phyloP scores from a whole-genome alignment of 108 stramenopile species.

The Skeletonema menzelii region DNA sequence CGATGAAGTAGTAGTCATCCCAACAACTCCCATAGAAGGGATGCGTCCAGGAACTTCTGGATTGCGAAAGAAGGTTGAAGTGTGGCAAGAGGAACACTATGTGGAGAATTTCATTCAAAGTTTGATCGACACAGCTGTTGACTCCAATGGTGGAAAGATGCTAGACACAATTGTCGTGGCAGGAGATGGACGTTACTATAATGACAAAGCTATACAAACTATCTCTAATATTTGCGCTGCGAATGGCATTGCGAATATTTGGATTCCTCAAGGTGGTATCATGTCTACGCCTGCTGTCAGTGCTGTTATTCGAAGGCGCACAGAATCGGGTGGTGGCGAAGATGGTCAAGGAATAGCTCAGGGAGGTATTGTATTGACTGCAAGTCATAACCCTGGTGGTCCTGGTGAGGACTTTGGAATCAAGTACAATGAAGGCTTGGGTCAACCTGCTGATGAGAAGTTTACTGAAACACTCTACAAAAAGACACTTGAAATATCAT shows the following conservation, averaged over 20 bases:
- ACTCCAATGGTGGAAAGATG: slow-evolving; percentile 72
- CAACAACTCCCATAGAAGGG: slow-evolving; percentile 78
- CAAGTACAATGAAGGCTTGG: slow-evolving; percentile 95
- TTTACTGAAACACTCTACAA: slow-evolving; percentile 92
- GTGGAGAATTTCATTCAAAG: slow-evolving; percentile 98
- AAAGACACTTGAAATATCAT: slow-evolving; percentile 57
- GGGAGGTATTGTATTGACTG: slow-evolving; percentile 95
- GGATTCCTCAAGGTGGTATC: slow-evolving; percentile 92
- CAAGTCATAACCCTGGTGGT: slow-evolving; percentile 99
- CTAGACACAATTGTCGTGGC: slow-evolving; percentile 87
- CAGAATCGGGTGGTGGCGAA: slow-evolving; percentile 18
- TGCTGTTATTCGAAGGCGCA: slow-evolving; percentile 82
- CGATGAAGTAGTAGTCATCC: slow-evolving; percentile 10
- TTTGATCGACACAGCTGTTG: slow-evolving; percentile 83
- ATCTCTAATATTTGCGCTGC: slow-evolving; percentile 89
- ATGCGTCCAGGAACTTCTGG: slow-evolving; percentile 96
- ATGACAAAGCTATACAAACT: slow-evolving; percentile 91
- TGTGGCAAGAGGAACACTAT: slow-evolving; percentile 86
- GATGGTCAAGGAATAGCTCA: slow-evolving; percentile 74
- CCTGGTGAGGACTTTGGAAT: slow-evolving; percentile 97
- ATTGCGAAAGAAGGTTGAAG: slow-evolving; percentile 93
- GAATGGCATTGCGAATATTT: slow-evolving; percentile 87
- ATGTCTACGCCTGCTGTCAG: slow-evolving; percentile 94
- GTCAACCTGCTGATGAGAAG: slow-evolving; percentile 96
- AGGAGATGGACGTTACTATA: slow-evolving; percentile 94